Conservation (phyloP, 176 grass and related monocot genomes). For the Oryza longistaminata region DNA sequence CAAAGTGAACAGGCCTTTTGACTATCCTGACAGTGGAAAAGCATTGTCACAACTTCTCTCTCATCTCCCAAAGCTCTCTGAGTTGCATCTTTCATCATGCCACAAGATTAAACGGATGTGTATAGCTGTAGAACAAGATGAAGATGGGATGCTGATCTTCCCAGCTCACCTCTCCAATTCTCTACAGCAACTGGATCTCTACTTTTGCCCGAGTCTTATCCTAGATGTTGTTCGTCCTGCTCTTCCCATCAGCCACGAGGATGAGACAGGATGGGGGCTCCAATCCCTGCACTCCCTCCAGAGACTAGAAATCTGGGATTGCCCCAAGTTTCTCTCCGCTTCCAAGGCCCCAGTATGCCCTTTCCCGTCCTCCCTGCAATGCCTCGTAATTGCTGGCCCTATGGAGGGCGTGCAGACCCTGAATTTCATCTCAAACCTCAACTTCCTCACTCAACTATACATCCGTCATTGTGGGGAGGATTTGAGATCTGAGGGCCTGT, state of each 20-base stretch:
- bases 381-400: rapidly evolving
- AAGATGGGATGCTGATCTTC: not conserved
- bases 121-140: no score
- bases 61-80: no score
- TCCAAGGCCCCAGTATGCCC: not conserved
- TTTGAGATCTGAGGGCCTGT: no score
- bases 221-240: not conserved
- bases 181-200: rapidly evolving
- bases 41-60: no score
- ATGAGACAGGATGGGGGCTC: not conserved
- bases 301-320: rapidly evolving
- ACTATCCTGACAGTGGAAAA: no score
- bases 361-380: not conserved
- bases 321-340: not conserved
- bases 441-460: no score
- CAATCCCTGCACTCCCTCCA: not conserved
- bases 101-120: no score
- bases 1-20: no score
- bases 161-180: not conserved
- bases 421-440: not conserved
- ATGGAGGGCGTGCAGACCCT: not conserved
- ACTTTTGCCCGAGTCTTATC: not conserved
- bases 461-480: no score
- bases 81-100: no score
- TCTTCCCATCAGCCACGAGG: not conserved